Percentiles rank a stretch among this genome's conserved stretches.
Evolutionary conservation across 2,329 filamentous ascomycete genomes (phyloP).

Genomic region (Fusarium illudens): DNA sequence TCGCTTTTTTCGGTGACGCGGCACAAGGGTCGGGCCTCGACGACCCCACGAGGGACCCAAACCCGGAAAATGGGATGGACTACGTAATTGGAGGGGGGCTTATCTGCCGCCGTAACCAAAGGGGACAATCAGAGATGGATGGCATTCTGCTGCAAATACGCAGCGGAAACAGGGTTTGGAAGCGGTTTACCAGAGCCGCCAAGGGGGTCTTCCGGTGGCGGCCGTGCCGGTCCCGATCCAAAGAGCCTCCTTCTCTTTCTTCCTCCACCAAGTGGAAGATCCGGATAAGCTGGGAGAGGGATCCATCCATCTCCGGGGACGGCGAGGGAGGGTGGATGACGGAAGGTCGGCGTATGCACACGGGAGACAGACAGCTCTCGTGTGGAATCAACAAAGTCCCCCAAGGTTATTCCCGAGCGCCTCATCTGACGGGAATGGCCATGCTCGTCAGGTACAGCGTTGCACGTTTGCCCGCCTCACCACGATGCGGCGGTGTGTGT

Average conservation of each 20-base stretch:
- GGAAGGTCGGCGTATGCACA: conserved; percentile 9
- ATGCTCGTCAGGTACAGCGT: not conserved
- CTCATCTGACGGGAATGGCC: not conserved
- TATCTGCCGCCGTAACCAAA: conserved; percentile 9
- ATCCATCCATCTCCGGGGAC: conserved; percentile 19
- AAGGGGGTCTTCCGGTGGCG: not conserved
- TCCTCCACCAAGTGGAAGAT: conserved; percentile 15
- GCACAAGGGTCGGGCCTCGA: conserved; percentile 6
- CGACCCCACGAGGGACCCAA: not conserved
- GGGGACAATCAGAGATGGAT: too few relatives aligned
- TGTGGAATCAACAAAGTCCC: conserved; percentile 1
- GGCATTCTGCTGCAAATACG: not conserved
- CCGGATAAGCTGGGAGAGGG: not conserved
- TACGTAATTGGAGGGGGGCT: conserved; percentile 25
- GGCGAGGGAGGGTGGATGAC: conserved; percentile 15
- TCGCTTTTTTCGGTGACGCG: conserved; percentile 32
- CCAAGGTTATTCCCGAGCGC: conserved; percentile 1
- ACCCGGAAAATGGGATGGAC: conserved; percentile 9
- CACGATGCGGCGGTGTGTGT: not conserved
- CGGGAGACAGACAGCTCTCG: too few relatives aligned
- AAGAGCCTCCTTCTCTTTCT: not conserved
- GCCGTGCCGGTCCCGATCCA: conserved; percentile 14
- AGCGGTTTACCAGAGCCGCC: not conserved
- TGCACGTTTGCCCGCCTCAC: not conserved
- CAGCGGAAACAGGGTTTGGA: not conserved